phyloP scores from a whole-genome alignment of 148 eudicot species.

The Chenopodium berlandieri region DNA sequence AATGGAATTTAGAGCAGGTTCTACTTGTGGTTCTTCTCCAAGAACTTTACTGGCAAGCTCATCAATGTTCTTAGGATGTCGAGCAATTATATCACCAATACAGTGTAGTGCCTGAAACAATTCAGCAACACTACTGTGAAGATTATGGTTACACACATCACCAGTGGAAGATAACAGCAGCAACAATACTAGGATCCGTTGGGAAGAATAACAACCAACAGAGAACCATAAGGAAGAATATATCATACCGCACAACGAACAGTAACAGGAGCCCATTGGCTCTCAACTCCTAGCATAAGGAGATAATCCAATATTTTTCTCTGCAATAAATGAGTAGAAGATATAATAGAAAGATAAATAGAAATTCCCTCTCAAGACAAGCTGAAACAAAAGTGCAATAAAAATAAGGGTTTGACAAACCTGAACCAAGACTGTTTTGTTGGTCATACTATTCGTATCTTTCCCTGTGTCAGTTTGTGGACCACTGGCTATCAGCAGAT shows the following conservation, averaged over 20 bases:
- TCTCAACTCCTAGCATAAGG: constrained; percentile 88
- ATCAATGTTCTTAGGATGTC: constrained; percentile 71
- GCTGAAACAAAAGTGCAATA: background rate
- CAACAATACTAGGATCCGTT: background rate
- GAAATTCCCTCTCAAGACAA: no score
- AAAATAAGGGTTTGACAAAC: constrained; percentile 35
- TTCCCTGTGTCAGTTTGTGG: constrained; percentile 63
- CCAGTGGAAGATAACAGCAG: constrained; percentile 8
- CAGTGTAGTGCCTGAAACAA: constrained; percentile 69
- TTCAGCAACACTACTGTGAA: constrained; percentile 13
- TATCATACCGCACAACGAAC: constrained; percentile 84
- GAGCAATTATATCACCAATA: constrained; percentile 71
- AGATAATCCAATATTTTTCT: constrained; percentile 75
- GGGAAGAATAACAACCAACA: background rate
- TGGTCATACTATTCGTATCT: constrained; percentile 65
- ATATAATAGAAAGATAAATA: background rate
- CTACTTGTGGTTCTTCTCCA: constrained; percentile 82
- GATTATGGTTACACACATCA: constrained; percentile 7
- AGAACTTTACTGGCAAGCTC: constrained; percentile 76
- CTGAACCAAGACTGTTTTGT: constrained; percentile 91
- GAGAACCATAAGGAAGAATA: constrained; percentile 9
- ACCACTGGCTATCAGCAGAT: constrained; percentile 58
- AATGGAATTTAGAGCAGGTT: constrained; percentile 81
- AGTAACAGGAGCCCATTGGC: constrained; percentile 96
- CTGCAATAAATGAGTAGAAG: constrained; percentile 39